Percentiles rank a stretch among this genome's conserved stretches.
Conservation (phyloP, 768 basidiomycete genomes). For the Suillus clintonianus region DNA sequence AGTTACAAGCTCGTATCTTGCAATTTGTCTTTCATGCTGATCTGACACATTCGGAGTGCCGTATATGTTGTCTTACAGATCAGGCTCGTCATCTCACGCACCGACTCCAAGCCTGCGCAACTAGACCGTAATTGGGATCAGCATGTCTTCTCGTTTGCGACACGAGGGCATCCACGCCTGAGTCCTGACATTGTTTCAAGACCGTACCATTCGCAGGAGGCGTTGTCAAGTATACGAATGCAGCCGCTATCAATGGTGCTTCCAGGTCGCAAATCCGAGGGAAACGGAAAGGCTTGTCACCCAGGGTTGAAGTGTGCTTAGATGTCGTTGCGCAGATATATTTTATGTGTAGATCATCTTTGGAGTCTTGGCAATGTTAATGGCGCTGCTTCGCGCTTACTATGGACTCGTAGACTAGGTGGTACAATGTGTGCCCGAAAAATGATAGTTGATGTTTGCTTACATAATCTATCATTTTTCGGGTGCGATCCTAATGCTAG, state of each 20-base stretch:
- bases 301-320: too few relatives aligned
- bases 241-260: slow-evolving; percentile 63
- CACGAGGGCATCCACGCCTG: background rate
- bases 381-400: too few relatives aligned
- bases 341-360: too few relatives aligned
- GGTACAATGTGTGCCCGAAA: too few relatives aligned
- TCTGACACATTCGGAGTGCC: slow-evolving; percentile 26
- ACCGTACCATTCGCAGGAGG: slow-evolving; percentile 54
- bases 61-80: slow-evolving; percentile 60
- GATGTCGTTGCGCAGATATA: too few relatives aligned
- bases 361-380: too few relatives aligned
- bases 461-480: too few relatives aligned
- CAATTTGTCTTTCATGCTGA: slow-evolving; percentile 6
- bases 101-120: slow-evolving; percentile 18
- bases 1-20: slow-evolving; percentile 51
- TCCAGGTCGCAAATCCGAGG: too few relatives aligned
- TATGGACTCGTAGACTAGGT: too few relatives aligned
- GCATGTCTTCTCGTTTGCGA: slow-evolving; percentile 28
- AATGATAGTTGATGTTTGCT: too few relatives aligned
- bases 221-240: slow-evolving; percentile 63
- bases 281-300: too few relatives aligned
- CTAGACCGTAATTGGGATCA: slow-evolving; percentile 52
- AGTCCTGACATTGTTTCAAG: slow-evolving; percentile 11
- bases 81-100: background rate
- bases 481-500: too few relatives aligned